Evolutionary conservation across 495 filamentous ascomycete genomes (phyloP), one percentile per base, ranked within the genome.

Genomic region (Achaetomiella virescens): DNA sequence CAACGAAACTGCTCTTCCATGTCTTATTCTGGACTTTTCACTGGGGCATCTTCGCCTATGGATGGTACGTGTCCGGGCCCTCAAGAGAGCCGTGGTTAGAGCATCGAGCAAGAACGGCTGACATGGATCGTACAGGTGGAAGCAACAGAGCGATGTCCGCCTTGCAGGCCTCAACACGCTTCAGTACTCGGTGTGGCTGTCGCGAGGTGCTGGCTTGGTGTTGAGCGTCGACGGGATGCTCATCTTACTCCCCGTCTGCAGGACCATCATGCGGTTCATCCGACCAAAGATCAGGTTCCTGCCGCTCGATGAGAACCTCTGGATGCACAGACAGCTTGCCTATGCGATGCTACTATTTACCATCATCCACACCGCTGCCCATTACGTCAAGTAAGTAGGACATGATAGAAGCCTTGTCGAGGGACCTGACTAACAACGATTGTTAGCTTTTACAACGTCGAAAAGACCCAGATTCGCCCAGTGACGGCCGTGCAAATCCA

Each of bases 281-380:
- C 82, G 93, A 61, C 93, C 93, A 15, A 95, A 93, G 78, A 74
- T 97, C 59, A 78, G 82, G 67, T 96, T 86, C 76, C 67, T 97
- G 14, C 92, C 95, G 8, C 79, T 99, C 11, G 93, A 99, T 64
- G 93, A 99, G 72, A 90, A 87, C 24, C 83, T 90, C 62, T 99
- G 90, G 90, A 95, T 97, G 66, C 93, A 99, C 77, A 81, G 95
- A 35, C 93, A 99, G 70, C 83, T 95, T 17, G 92, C 95, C 2
- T 99, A 97, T 67, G 73, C 88, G 4, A 72, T 97, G 72, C 78
- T 97, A 3, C 65, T 96, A 15, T 99, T 89, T 62, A 86, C 84
- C 24, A 82, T 84, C 38, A 74, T 91, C 22, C 93, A 99, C 66
- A 84, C 83, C 4, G 66, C 77, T 11, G 80, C 83, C 18, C 93